These are phyloP conservation scores for Centella asiatica DNA, from an alignment of 129 eudicot genomes.

Conservation along the genomic window DNA sequence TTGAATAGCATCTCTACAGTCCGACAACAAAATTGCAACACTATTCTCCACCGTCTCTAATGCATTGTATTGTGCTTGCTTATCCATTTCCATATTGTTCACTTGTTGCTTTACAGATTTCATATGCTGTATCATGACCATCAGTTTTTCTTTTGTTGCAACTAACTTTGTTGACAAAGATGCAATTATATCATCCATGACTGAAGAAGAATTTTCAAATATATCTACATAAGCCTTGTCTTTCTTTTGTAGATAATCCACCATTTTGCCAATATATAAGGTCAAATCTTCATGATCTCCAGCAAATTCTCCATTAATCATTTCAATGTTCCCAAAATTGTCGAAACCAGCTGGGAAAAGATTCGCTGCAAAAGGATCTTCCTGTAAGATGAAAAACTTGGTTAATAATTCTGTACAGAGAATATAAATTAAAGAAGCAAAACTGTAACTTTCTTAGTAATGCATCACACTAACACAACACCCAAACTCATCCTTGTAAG, in stretches of 20 bases:
- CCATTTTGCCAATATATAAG: conserved; percentile 36
- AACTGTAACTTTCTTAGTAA: not conserved
- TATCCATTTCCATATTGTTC: conserved; percentile 38
- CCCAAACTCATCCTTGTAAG: too few species aligned
- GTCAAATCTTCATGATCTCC: conserved; percentile 42
- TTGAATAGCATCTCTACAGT: conserved; percentile 44
- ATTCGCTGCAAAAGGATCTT: conserved; percentile 30
- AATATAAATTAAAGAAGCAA: not conserved
- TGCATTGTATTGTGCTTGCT: conserved; percentile 27
- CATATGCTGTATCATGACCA: conserved; percentile 27
- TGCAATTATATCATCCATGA: conserved; percentile 47
- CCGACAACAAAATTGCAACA: conserved; percentile 33
- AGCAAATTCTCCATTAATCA: conserved; percentile 28
- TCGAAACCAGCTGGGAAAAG: conserved; percentile 24
- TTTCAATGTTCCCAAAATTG: conserved; percentile 25
- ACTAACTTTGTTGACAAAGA: conserved; percentile 36
- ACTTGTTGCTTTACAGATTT: conserved; percentile 35
- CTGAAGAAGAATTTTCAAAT: conserved; percentile 37
- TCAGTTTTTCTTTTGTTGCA: conserved; percentile 30
- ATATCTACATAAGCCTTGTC: conserved; percentile 41
- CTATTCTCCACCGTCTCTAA: conserved; percentile 35
- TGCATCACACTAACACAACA: too few species aligned
- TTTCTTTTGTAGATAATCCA: conserved; percentile 44
- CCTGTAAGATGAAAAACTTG: conserved; percentile 36
- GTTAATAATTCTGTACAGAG: not conserved